Evolutionary conservation across 805 yeast species (phyloP), one percentile per base, ranked within the genome.

Genomic region (Hanseniaspora nectarophila): DNA sequence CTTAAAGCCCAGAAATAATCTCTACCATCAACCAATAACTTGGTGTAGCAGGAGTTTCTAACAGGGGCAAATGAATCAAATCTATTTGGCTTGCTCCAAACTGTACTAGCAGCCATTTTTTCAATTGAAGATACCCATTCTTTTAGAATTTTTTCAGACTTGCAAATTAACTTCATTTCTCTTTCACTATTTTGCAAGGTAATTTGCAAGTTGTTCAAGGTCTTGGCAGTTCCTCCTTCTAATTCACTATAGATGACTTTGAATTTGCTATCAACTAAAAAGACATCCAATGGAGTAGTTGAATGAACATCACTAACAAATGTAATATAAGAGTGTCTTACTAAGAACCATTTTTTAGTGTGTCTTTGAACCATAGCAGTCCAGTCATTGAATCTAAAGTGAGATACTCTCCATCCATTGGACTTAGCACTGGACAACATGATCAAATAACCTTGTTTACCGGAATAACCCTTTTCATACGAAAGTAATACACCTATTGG

Each of bases 1-100:
- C 95, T 84, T 2, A 88, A 80, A 1, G 97, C 94, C 97, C 97
- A 92, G 70, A 87, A 83, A 65, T 92, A 85, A 66, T 92, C 99
- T 61, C 99, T 74, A 4, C 84, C 95, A 67, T 92, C 99, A 4
- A 92, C 97, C 69, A 92, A 81, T 92, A 95, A 90, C 64, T 92
- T 96, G 12, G 96, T 95, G 68, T 78, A 85, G 54, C 86, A 85
- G 58, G 87, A 79, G 21, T 78, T 66, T 57, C 99, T 71, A 0
- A 90, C 79, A 0, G 99, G 99, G 0, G 97, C 96, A 75, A 85
- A 94, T 50, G 95, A 85, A 6, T 73, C 80, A 67, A 94, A 94
- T 55, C 98, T 71, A 56, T 92, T 77, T 4, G 68, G 68, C 54
- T 76, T 73, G 0, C 87, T 69, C 96, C 97, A 92, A 1, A 75